Evolutionary conservation across 2,329 filamentous ascomycete species (phyloP).

Genomic region (Fusarium armeniacum): DNA sequence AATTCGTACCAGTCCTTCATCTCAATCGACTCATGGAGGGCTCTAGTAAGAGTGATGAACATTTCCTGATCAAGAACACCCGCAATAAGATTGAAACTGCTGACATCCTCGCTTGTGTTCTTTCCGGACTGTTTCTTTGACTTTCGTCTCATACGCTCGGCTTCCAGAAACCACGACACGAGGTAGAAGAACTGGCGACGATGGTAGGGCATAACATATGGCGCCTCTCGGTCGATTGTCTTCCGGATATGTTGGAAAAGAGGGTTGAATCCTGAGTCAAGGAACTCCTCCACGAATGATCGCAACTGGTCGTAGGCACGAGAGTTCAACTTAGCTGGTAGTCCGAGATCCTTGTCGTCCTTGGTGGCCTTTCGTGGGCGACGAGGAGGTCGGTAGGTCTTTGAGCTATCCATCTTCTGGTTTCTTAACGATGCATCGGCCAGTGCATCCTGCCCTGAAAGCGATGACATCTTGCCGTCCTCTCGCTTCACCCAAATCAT

Average conservation of each 20-base stretch:
- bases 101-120: slow-evolving; percentile 66
- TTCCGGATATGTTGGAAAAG: slow-evolving; percentile 87
- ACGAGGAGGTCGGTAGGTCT: slow-evolving; percentile 89
- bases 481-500: slow-evolving; percentile 97
- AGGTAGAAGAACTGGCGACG: slow-evolving; percentile 91
- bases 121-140: slow-evolving; percentile 68
- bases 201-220: slow-evolving; percentile 83
- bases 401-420: slow-evolving; percentile 89
- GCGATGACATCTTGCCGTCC: slow-evolving; percentile 84
- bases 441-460: slow-evolving; percentile 90
- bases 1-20: slow-evolving; percentile 90
- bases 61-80: slow-evolving; percentile 94
- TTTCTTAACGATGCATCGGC: slow-evolving; percentile 79
- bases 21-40: slow-evolving; percentile 83
- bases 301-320: slow-evolving; percentile 83
- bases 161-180: slow-evolving; percentile 91
- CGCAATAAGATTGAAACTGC: slow-evolving; percentile 88
- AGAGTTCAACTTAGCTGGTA: slow-evolving; percentile 76
- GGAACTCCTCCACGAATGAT: slow-evolving; percentile 89
- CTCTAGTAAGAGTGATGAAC: slow-evolving; percentile 87
- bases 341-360: slow-evolving; percentile 81
- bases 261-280: slow-evolving; percentile 96
- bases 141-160: slow-evolving; percentile 80
- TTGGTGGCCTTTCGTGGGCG: slow-evolving; percentile 72
- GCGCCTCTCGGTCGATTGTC: slow-evolving; percentile 89